Conservation (phyloP, 345 rosid genomes). For the Ceriops zippeliana region DNA sequence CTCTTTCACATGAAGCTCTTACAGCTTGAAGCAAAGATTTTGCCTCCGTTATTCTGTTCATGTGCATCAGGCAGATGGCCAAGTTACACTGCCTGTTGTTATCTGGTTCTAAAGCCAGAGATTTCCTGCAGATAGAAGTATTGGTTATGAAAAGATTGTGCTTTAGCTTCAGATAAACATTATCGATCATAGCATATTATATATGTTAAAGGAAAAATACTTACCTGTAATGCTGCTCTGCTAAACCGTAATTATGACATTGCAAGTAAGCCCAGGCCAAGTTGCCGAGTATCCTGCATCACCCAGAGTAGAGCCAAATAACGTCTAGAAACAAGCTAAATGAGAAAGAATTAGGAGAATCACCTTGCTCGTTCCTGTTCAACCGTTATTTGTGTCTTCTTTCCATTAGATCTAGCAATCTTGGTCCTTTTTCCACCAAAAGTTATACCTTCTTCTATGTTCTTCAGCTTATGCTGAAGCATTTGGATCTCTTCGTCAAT, state of each 20-base stretch:
- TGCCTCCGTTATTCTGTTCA: slow-evolving; percentile 65
- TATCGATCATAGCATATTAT: background rate
- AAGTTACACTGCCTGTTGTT: slow-evolving; percentile 75
- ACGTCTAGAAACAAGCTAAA: background rate
- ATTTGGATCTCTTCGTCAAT: slow-evolving; percentile 72
- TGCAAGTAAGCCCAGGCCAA: slow-evolving; percentile 87
- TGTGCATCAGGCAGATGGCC: slow-evolving; percentile 67
- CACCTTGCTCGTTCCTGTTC: slow-evolving; percentile 79
- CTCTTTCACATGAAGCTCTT: slow-evolving; percentile 32
- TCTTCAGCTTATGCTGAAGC: slow-evolving; percentile 59
- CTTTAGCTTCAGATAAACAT: background rate
- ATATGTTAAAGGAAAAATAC: background rate
- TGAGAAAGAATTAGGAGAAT: background rate
- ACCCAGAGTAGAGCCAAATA: slow-evolving; percentile 10
- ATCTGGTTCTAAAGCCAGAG: slow-evolving; percentile 56
- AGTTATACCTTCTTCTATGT: slow-evolving; percentile 50
- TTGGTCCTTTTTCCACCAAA: slow-evolving; percentile 53
- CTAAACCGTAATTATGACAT: slow-evolving; percentile 64
- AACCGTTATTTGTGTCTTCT: slow-evolving; percentile 52
- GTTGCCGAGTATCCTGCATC: slow-evolving; percentile 64
- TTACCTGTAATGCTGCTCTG: slow-evolving; percentile 71
- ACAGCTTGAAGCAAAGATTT: slow-evolving; percentile 54
- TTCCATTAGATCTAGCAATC: slow-evolving; percentile 69
- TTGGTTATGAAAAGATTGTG: background rate
- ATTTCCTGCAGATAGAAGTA: slow-evolving; percentile 43